Base-by-base conservation (phyloP, 2,329 filamentous ascomycete species). In the Fusarium sp. region DNA sequence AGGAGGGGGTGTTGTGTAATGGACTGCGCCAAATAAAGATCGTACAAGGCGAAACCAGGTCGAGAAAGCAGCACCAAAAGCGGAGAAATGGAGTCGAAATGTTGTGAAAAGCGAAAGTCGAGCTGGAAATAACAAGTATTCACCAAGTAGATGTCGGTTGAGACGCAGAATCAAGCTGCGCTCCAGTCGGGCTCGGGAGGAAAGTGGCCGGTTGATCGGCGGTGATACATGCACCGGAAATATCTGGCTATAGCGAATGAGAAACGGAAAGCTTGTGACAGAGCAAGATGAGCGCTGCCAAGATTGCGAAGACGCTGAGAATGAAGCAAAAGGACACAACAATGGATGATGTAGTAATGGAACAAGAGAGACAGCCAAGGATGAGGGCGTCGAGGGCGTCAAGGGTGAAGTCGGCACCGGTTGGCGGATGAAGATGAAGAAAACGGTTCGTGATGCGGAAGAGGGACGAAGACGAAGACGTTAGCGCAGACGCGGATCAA, bases 391-490 rank as follows among this genome's bases (percentile, higher is more conserved):
- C 24, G 49, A 40, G 56, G 54, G 31, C 24, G 46, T 45, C 24
- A 28, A 60, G 39, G 61, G 36, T 52, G 45, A 52, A 19, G 26
- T 22, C 45, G 53, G 44, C 54, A 38, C 56, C 39, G 55, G 51
- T 69, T 71, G 45, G 53, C 52, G 64, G 58, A 54, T 62, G 64
- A 54, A 51, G 57, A 59, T 33, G 19, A 22, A 50, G 36, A 55
- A 65, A 49, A 61, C 59, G 47, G 67, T 65, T 70, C 67, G 54
- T 60, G 64, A 66, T 63, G 69, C 57, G 62, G 57, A 57, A 55
- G 53, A 67, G 44, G 49, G 57, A 57, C 43, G 47, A 68, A 49
- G 57, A 65, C 40, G 58, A 51, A 49, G 38, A 26, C 43, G 42
- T 49, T 54, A 34, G 62, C 46, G 51, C 34, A 36, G 15, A n/a